A percentile compares a stretch with the other conserved stretches of the same genome.
phyloP scores from a whole-genome alignment of 2,329 filamentous ascomycete genomes.

The Plectosphaerella cucumerina region DNA sequence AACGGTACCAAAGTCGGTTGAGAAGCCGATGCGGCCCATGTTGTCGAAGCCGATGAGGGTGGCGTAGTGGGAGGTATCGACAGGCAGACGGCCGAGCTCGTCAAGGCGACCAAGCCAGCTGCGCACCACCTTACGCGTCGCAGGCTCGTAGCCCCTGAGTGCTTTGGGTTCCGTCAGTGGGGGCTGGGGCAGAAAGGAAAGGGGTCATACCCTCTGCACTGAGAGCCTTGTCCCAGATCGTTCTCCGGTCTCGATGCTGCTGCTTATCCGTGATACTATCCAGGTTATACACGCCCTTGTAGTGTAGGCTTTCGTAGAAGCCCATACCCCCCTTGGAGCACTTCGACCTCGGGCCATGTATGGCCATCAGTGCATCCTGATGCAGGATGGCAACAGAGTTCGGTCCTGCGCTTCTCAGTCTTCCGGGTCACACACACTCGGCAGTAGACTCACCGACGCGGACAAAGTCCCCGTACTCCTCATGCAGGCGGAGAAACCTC shows the following conservation, averaged over 20 bases:
- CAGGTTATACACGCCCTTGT: conserved; percentile 15
- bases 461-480: conserved; percentile 12
- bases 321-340: conserved; percentile 13
- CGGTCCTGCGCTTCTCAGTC: conserved; percentile 8
- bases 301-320: conserved; percentile 13
- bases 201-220: conserved; percentile 13
- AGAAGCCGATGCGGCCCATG: conserved; percentile 21
- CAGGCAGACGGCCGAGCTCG: conserved; percentile 13
- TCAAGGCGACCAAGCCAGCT: conserved; percentile 15
- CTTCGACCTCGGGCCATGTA: conserved; percentile 17
- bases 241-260: conserved; percentile 17
- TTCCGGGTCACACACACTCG: no score
- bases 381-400: conserved; percentile 16
- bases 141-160: conserved; percentile 14
- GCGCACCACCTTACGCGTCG: conserved; percentile 14
- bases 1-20: conserved; percentile 17
- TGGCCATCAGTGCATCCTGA: conserved; percentile 11
- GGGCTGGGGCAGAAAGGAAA: background rate
- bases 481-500: conserved; percentile 1
- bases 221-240: conserved; percentile 20
- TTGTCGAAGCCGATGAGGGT: conserved; percentile 22
- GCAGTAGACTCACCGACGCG: conserved; percentile 11
- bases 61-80: conserved; percentile 19
- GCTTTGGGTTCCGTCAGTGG: conserved; percentile 4
- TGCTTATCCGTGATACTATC: conserved; percentile 15